Percentiles rank a stretch among this genome's conserved stretches.
Conservation (phyloP, 2,329 filamentous ascomycete genomes). For the Hypoxylon rubiginosum region DNA sequence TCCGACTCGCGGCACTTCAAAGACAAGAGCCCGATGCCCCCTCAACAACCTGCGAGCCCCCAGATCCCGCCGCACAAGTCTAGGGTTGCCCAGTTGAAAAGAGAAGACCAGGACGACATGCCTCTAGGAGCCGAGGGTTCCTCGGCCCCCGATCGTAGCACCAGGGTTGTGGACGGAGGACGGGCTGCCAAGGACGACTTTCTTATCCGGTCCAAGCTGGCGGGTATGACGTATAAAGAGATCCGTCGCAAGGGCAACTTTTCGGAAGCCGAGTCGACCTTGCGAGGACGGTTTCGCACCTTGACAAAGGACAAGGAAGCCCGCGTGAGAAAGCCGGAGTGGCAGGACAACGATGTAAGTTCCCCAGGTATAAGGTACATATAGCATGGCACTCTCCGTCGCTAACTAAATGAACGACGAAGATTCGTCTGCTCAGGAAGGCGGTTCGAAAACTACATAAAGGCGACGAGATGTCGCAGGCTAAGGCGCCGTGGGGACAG, state of each 20-base stretch:
- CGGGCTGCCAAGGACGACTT: constrained; percentile 60
- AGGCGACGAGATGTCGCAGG: constrained; percentile 47
- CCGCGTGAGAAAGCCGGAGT: constrained; percentile 75
- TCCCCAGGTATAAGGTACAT: background rate
- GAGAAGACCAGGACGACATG: constrained; percentile 7
- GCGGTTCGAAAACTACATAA: constrained; percentile 58
- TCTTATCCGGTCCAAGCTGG: constrained; percentile 66
- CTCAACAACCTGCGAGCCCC: constrained; percentile 13
- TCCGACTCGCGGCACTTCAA: constrained; percentile 28
- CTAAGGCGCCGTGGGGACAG: constrained; percentile 68
- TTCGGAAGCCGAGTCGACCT: constrained; percentile 76
- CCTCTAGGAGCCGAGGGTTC: constrained; percentile 8
- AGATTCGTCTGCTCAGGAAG: constrained; percentile 61
- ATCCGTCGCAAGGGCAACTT: constrained; percentile 70
- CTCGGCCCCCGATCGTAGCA: background rate
- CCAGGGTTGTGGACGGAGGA: constrained; percentile 17
- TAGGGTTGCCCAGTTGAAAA: constrained; percentile 23
- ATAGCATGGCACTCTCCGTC: background rate
- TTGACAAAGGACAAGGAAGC: constrained; percentile 74
- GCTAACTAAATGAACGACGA: constrained; percentile 12
- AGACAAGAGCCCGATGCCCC: constrained; percentile 21
- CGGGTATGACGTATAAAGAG: constrained; percentile 74
- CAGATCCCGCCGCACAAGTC: constrained; percentile 23
- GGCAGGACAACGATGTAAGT: constrained; percentile 75
- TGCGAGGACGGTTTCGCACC: constrained; percentile 76